These are phyloP conservation scores for Pleomassaria siparia DNA, from an alignment of 2,329 filamentous ascomycete genomes.

Conservation along the genomic window DNA sequence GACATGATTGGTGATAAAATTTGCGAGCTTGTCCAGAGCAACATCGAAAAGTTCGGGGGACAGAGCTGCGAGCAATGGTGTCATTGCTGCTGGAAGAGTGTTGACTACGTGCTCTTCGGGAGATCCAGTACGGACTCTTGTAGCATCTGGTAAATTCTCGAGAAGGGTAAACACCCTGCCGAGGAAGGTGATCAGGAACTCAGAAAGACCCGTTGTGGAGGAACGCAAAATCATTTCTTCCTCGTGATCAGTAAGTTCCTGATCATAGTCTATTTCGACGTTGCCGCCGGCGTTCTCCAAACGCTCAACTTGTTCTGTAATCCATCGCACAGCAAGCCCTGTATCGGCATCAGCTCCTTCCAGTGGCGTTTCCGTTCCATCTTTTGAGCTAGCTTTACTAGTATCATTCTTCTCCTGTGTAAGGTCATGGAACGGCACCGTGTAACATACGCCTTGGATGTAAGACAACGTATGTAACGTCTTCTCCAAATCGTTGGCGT, in stretches of 20 bases:
- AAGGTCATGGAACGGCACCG: constrained; percentile 87
- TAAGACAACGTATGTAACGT: constrained; percentile 93
- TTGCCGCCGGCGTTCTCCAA: constrained; percentile 87
- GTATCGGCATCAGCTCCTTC: constrained; percentile 44
- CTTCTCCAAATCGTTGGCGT: constrained; percentile 96
- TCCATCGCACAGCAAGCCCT: constrained; percentile 82
- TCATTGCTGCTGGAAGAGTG: constrained; percentile 86
- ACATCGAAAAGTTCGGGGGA: constrained; percentile 93
- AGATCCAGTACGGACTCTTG: constrained; percentile 82
- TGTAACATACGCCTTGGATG: constrained; percentile 93
- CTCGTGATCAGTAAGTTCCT: constrained; percentile 79
- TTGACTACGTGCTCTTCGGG: constrained; percentile 98
- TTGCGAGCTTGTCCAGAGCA: constrained; percentile 85
- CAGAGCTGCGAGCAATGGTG: constrained; percentile 83
- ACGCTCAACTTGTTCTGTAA: constrained; percentile 88
- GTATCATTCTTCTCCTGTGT: constrained; percentile 55
- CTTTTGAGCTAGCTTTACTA: constrained; percentile 12
- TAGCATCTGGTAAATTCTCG: constrained; percentile 91
- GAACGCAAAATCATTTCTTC: constrained; percentile 88
- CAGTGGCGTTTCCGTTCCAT: constrained; percentile 36
- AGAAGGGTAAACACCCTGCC: constrained; percentile 93
- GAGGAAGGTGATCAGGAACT: constrained; percentile 87
- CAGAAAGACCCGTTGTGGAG: constrained; percentile 89
- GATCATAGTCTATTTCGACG: constrained; percentile 80
- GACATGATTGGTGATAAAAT: constrained; percentile 90